Base-by-base conservation (phyloP, 345 rosid genomes). In the Ailanthus altissimus region DNA sequence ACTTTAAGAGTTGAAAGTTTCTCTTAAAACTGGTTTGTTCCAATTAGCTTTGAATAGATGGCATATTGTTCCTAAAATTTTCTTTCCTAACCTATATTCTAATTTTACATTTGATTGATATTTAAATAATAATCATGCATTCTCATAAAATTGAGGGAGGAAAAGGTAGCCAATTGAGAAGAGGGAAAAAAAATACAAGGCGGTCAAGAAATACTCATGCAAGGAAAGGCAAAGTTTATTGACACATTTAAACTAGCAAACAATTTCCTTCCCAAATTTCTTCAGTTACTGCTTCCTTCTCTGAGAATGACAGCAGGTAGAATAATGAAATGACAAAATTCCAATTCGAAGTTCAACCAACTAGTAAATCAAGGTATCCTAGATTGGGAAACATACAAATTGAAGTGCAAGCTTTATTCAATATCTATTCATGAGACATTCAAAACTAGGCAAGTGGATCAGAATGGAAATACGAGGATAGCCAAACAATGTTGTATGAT, bases 321-420 rank as follows among this genome's bases (percentile, higher is more conserved):
- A n/a, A 43, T 21, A 32, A 71, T 54, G 58, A 71, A 71, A 64
- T 15, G 32, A 67, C 12, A 16, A 47, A 26, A 50, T 32, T 14
- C 25, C 5, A 2, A 0, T 32, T 32, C 9, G 56, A 45, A 50
- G 2, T 36, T 69, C 59, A 69, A 50, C 15, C 60, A 69, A 50
- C 15, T 69, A 50, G 46, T 10, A 20, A 69, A 50, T 69, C 26
- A 69, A 28, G 38, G 42, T 69, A 50, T 50, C 42, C 60, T 68
- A 49, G n/a, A 50, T 28, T 40, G 42, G 65, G n/a, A 12, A 42
- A 25, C 16, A 21, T 72, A 40, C 53, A 72, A 57, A 57, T 40
- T 43, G 53, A 26, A 57, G 13, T 15, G 25, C 23, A 58, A 28
- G 16, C 43, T 49, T 73, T 36, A 26, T 47, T 11, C 21, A 47